Evolutionary conservation across 768 basidiomycete genomes (phyloP).

Genomic region (Kwoniella shandongensis): DNA sequence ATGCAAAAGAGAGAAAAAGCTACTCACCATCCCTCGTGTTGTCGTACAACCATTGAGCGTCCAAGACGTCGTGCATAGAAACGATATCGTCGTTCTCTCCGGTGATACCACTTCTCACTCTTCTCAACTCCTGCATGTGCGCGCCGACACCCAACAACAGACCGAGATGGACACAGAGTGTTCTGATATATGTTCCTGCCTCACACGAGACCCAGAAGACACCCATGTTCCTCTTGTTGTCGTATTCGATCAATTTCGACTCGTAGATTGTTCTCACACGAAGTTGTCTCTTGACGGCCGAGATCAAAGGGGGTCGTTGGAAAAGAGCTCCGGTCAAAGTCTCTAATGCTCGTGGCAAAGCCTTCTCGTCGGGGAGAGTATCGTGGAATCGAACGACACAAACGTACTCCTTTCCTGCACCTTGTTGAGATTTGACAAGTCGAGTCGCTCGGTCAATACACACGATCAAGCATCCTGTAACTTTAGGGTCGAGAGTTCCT

Average conservation of each 20-base stretch:
- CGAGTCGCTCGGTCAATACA: slow-evolving; percentile 98
- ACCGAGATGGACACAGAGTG: slow-evolving; percentile 94
- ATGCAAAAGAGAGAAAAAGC: not conserved
- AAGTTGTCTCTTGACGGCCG: slow-evolving; percentile 96
- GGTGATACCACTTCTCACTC: slow-evolving; percentile 93
- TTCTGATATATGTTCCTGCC: slow-evolving; percentile 79
- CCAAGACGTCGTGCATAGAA: slow-evolving; percentile 99
- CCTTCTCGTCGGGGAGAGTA: slow-evolving; percentile 72
- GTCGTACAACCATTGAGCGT: slow-evolving; percentile 98
- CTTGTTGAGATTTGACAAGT: slow-evolving; percentile 96
- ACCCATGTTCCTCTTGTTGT: slow-evolving; percentile 91
- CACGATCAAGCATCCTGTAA: slow-evolving; percentile 97
- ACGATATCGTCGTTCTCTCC: slow-evolving; percentile 98
- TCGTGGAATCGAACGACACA: slow-evolving; percentile 92
- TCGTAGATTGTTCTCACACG: slow-evolving; percentile 97
- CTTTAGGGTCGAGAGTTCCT: slow-evolving; percentile 97
- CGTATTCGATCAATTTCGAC: slow-evolving; percentile 92
- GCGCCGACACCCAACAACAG: slow-evolving; percentile 92
- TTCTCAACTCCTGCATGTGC: slow-evolving; percentile 98
- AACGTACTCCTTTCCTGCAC: slow-evolving; percentile 99
- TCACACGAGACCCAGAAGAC: slow-evolving; percentile 99
- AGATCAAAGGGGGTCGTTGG: slow-evolving; percentile 97
- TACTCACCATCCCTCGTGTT: slow-evolving; percentile 86
- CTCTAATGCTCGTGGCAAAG: slow-evolving; percentile 88
- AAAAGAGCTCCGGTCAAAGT: slow-evolving; percentile 97